These are phyloP conservation scores for Thelonectria blattea DNA, from an alignment of 2,329 filamentous ascomycete species.

Conservation along the genomic window DNA sequence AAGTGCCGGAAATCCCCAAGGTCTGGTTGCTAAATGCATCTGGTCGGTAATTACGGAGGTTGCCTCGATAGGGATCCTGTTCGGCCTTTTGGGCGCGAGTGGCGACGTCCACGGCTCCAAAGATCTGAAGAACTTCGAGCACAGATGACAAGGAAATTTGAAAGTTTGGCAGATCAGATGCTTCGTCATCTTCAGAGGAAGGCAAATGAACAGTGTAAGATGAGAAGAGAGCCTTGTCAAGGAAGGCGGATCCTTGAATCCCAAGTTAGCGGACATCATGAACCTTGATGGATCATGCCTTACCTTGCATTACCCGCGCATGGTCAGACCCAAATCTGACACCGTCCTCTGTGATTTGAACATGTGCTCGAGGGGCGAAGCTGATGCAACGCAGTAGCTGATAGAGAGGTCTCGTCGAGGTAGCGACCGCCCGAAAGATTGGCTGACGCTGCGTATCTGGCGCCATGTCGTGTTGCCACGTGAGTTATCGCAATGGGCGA, in stretches of 20 bases:
- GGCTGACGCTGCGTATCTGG: slow-evolving; percentile 46
- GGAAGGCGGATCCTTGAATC: slow-evolving; percentile 64
- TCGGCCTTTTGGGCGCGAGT: slow-evolving; percentile 64
- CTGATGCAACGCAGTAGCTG: slow-evolving; percentile 65
- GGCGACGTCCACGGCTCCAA: slow-evolving; percentile 78
- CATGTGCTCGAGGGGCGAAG: slow-evolving; percentile 63
- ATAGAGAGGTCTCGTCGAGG: slow-evolving; percentile 77
- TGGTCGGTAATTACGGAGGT: slow-evolving; percentile 65
- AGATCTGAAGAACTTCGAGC: slow-evolving; percentile 93
- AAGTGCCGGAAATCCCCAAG: slow-evolving; percentile 84
- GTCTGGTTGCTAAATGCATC: slow-evolving; percentile 85
- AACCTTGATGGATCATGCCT: slow-evolving; percentile 25
- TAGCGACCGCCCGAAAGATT: slow-evolving; percentile 77
- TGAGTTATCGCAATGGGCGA: slow-evolving; percentile 12
- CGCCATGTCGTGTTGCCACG: slow-evolving; percentile 34
- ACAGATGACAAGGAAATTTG: slow-evolving; percentile 86
- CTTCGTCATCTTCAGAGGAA: slow-evolving; percentile 45
- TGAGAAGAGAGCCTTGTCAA: slow-evolving; percentile 88
- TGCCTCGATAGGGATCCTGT: slow-evolving; percentile 65
- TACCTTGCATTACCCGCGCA: slow-evolving; percentile 89
- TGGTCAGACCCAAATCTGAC: slow-evolving; percentile 90
- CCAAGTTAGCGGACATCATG: slow-evolving; percentile 15
- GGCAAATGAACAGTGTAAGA: slow-evolving; percentile 74
- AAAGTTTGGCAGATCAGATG: slow-evolving; percentile 68
- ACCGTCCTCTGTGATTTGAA: slow-evolving; percentile 83